phyloP scores from a whole-genome alignment of 2,329 filamentous ascomycete species.

The Akanthomyces muscarius region DNA sequence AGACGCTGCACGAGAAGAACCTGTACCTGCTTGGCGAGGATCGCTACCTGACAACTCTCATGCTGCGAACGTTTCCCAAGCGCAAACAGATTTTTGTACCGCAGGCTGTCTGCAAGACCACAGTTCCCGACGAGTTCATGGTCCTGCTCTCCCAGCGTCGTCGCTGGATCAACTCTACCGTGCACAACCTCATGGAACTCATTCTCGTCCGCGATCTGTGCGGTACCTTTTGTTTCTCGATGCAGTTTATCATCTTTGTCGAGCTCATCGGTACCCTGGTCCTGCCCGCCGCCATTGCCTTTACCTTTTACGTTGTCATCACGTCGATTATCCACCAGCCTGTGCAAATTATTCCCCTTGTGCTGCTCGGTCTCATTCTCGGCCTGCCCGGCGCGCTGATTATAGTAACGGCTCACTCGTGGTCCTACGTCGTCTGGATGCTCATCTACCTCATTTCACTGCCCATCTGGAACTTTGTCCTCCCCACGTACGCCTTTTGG shows the following conservation, averaged over 20 bases:
- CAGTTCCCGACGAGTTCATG: conserved; percentile 87
- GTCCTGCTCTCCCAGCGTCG: conserved; percentile 91
- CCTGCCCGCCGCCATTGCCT: conserved; percentile 90
- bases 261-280: conserved; percentile 93
- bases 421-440: conserved; percentile 96
- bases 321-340: conserved; percentile 75
- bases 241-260: conserved; percentile 98
- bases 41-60: conserved; percentile 91
- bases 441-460: conserved; percentile 88
- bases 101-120: conserved; percentile 98
- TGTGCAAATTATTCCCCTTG: conserved; percentile 82
- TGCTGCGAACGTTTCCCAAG: conserved; percentile 98
- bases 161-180: conserved; percentile 98
- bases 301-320: conserved; percentile 94
- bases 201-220: conserved; percentile 93
- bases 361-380: conserved; percentile 84
- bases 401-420: conserved; percentile 86
- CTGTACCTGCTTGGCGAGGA: conserved; percentile 87
- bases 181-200: conserved; percentile 98
- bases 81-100: conserved; percentile 98
- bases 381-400: conserved; percentile 91
- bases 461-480: conserved; percentile 95
- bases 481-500: conserved; percentile 95
- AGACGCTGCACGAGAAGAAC: conserved; percentile 98
- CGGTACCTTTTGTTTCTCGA: conserved; percentile 98